These are phyloP conservation scores for Eruca vesicaria DNA, from an alignment of 441 rosid genomes.

Conservation along the genomic window DNA sequence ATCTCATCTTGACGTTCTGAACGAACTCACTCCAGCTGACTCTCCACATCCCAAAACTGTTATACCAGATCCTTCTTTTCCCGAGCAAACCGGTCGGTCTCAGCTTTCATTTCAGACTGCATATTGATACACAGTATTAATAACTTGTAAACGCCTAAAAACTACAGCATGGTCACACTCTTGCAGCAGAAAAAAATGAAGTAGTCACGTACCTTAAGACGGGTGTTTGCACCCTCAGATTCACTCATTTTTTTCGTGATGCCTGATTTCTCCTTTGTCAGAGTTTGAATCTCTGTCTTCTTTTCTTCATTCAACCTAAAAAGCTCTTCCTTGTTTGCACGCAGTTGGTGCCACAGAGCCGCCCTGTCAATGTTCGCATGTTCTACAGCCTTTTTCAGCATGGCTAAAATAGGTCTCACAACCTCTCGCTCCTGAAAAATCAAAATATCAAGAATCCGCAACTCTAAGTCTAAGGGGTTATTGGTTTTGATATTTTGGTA, in stretches of 20 bases:
- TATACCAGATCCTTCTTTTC: conserved; percentile 89
- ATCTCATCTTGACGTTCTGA: conserved; percentile 93
- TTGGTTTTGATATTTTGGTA: too few relatives aligned
- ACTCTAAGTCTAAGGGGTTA: conserved; percentile 68
- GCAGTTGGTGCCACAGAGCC: conserved; percentile 95
- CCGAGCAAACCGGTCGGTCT: conserved; percentile 75
- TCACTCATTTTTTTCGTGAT: conserved; percentile 73
- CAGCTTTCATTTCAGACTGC: conserved; percentile 94
- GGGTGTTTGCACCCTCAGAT: conserved; percentile 66
- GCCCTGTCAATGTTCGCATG: conserved; percentile 94
- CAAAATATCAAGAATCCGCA: conserved; percentile 83
- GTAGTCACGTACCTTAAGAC: conserved; percentile 69
- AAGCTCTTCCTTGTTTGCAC: conserved; percentile 85
- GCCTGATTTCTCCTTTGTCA: conserved; percentile 63
- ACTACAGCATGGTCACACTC: background rate
- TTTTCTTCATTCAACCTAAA: conserved; percentile 68
- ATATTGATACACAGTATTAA: conserved; percentile 36
- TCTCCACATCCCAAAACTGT: conserved; percentile 83
- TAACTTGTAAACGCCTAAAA: too few relatives aligned
- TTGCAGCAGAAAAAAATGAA: conserved; percentile 15
- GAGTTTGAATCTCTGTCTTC: conserved; percentile 62
- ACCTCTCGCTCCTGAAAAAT: conserved; percentile 86
- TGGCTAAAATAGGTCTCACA: conserved; percentile 68
- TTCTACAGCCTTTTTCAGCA: conserved; percentile 91
- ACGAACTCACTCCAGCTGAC: conserved; percentile 98